Base-by-base conservation (phyloP, 495 filamentous ascomycete genomes). In the Penicillium taxi region DNA sequence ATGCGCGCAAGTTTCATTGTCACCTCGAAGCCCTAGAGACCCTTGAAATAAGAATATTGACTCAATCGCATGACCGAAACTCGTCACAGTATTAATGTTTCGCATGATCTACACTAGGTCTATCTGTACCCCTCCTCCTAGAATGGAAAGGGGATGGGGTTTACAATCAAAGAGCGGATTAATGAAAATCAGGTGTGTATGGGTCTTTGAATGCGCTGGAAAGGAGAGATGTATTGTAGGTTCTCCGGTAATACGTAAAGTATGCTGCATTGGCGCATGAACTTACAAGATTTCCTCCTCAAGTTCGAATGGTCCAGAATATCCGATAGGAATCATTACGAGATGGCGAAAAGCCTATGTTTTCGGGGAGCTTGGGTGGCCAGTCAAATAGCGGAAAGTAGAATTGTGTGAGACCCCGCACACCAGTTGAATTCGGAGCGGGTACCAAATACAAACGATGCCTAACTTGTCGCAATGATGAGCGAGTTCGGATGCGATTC, bases 121-220 rank as follows among this genome's bases (percentile, higher is more conserved):
- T 45, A 41, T 42, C 39, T 50, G 47, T 56, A 56, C 52, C 49
- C 49, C 52, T 56, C 52, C 49, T 56, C 46, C 45, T 47, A 50
- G 43, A 46, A 34, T 25, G 38, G 32, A 16, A 43, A 31, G 26
- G 40, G 40, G 44, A 30, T 44, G 23, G 40, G 19, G 41, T 28
- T 18, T 48, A 35, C 37, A 49, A 47, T n/a, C n/a, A n/a, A n/a
- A n/a, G n/a, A n/a, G n/a, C n/a, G n/a, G n/a, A n/a, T n/a, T n/a
- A n/a, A n/a, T n/a, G n/a, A n/a, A n/a, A n/a, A n/a, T n/a, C 22
- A 11, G 6, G 22, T 6, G 22, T 11, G 6, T 11, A 24, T 6
- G 22, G 22, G 22, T 24, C 22, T 11, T 24, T 11, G 22, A 24
- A 24, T 6, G 11, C 6, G 11, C 22, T 24, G 13, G 22, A 19